A percentile compares a stretch with the other conserved stretches of the same genome.
These are phyloP conservation scores for Anthracocystis setariae DNA, from an alignment of 1,284 basidiomycete genomes.

Conservation along the genomic window DNA sequence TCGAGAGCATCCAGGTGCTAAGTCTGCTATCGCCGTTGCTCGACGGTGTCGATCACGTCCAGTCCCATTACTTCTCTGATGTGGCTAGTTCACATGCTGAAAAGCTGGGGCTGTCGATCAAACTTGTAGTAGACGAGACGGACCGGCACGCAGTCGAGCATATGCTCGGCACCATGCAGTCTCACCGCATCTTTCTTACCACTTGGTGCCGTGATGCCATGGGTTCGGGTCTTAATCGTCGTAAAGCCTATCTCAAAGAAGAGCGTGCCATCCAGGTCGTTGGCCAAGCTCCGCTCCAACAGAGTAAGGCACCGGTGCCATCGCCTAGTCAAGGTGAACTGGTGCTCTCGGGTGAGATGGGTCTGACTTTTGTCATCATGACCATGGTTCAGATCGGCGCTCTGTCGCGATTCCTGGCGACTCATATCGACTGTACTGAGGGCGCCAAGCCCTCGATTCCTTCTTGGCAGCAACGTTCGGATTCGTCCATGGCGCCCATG, in stretches of 20 bases:
- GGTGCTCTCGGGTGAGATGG: constrained; percentile 61
- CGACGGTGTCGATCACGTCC: constrained; percentile 43
- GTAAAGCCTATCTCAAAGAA: constrained; percentile 37
- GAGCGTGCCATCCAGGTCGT: constrained; percentile 55
- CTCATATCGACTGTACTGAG: constrained; percentile 48
- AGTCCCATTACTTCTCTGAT: constrained; percentile 32
- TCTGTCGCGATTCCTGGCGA: constrained; percentile 53
- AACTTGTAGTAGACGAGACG: constrained; percentile 43
- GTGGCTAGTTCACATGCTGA: constrained; percentile 26
- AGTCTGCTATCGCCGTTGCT: constrained; percentile 52
- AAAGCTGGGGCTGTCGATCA: constrained; percentile 41
- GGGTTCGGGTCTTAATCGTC: constrained; percentile 45
- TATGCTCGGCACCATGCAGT: constrained; percentile 52
- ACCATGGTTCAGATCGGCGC: constrained; percentile 62
- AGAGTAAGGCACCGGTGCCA: constrained; percentile 12
- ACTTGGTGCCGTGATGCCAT: constrained; percentile 56
- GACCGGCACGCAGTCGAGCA: constrained; percentile 40
- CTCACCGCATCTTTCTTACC: constrained; percentile 49
- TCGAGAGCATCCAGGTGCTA: constrained; percentile 53
- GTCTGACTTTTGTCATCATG: constrained; percentile 59
- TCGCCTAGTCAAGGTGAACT: constrained; percentile 20
- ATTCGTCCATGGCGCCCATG: constrained; percentile 28
- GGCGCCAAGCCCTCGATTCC: constrained; percentile 35
- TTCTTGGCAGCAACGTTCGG: constrained; percentile 34
- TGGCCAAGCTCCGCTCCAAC: constrained; percentile 41